Evolutionary conservation across 148 eudicot species (phyloP), one percentile per base, ranked within the genome.

Genomic region (Salicornia ramosissima): DNA sequence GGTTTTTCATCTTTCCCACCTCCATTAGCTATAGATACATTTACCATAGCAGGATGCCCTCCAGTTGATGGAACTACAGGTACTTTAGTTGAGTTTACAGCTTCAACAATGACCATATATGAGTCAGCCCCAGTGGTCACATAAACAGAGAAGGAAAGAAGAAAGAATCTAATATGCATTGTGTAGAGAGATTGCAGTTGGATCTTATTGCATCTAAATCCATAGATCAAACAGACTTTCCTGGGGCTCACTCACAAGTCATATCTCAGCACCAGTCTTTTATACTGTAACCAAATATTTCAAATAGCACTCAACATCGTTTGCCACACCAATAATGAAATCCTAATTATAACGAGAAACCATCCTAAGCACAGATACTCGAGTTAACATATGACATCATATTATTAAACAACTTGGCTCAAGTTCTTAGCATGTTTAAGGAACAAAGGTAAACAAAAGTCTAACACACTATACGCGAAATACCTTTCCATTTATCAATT

Each of bases 21-120:
- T 62, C 64, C 66, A 39, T 76, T 79, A 67, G 71, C 26, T 70
- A 71, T 30, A 74, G 94, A 85, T 49, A 84, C 71, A 62, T 86
- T 80, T 2, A 26, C 72, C 60, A 64, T 74, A 64, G 47, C 57
- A 61, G 81, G 62, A 54, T 76, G 81, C 47, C 59, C 76, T 39
- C 69, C 85, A 49, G 29, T 65, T 43, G 77, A 63, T 14, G 79
- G 52, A 69, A 73, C 69, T 16, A 51, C 77, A 67, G 79, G 71
- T 70, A 46, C 65, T 18, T 51, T 71, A 42, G 29, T 66, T 49
- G 6, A 64, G 50, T 71, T 83, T 25, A 53, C 24, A 71, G 77
- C 85, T 82, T 34, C 66, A 59, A 62, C 39, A 74, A 34, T 56
- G 39, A 54, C 57, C 19, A 71, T 6, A 42, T 22, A 54, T 22